Conservation (phyloP, 495 filamentous ascomycete species). For the Astrocystis sublimbata region DNA sequence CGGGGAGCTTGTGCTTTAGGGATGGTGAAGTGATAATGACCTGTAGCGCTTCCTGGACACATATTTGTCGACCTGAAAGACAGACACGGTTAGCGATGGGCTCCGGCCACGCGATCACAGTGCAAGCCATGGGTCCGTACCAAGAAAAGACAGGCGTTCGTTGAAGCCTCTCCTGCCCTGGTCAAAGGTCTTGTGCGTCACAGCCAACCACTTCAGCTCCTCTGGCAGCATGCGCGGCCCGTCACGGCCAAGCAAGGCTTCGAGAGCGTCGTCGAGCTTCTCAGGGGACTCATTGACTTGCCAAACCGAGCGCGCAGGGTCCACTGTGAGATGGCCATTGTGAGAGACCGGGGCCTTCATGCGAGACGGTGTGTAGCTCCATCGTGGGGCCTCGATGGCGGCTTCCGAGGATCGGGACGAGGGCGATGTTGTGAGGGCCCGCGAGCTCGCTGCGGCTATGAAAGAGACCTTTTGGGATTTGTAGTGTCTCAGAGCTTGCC, state of each 20-base stretch:
- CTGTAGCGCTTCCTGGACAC: conserved; percentile 75
- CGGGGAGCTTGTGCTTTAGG: conserved; percentile 23
- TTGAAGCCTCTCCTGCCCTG: conserved; percentile 93
- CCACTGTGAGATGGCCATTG: conserved; percentile 49
- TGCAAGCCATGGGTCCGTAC: conserved; percentile 56
- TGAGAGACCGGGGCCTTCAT: conserved; percentile 74
- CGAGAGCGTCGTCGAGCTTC: conserved; percentile 73
- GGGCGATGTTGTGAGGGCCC: conserved; percentile 26
- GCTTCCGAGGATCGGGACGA: conserved; percentile 19
- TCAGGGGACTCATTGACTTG: conserved; percentile 72
- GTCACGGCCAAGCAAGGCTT: conserved; percentile 64
- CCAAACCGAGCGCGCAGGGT: conserved; percentile 53
- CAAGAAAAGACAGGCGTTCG: conserved; percentile 85
- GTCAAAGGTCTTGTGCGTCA: conserved; percentile 99
- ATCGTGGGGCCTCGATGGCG: conserved; percentile 58
- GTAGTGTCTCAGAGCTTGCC: conserved; percentile 23
- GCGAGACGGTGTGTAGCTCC: conserved; percentile 74
- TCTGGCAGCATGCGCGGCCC: conserved; percentile 76
- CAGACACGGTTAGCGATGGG: not conserved
- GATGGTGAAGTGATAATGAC: conserved; percentile 57
- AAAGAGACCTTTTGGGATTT: conserved; percentile 14
- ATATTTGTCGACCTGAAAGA: conserved; percentile 71
- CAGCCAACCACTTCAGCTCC: conserved; percentile 93
- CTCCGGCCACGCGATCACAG: not conserved
- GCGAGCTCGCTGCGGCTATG: not conserved